Percentiles rank a stretch among this genome's conserved stretches.
Evolutionary conservation across 2,329 filamentous ascomycete species (phyloP).

Genomic region (Alternaria consortialis): DNA sequence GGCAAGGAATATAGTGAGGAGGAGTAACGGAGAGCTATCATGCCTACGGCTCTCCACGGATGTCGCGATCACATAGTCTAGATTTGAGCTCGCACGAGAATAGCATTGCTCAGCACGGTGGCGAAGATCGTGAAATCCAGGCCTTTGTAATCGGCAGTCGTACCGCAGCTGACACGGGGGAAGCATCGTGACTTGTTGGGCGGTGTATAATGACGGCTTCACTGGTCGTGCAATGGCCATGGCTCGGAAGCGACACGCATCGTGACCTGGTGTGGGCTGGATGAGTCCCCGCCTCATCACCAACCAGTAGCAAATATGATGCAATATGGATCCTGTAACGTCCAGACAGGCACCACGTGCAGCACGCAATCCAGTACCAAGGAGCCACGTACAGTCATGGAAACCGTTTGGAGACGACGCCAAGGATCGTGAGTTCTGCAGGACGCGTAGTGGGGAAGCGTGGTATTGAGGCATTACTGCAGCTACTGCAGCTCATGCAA

Average conservation of each 20-base stretch:
- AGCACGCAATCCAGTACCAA: slow-evolving; percentile 31
- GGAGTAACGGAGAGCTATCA: slow-evolving; percentile 12
- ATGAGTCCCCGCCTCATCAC: slow-evolving; percentile 16
- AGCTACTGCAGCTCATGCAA: slow-evolving; percentile 9
- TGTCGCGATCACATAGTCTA: not conserved
- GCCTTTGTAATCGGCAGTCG: slow-evolving; percentile 7
- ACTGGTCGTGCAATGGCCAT: slow-evolving; percentile 8
- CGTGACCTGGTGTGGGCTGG: slow-evolving; percentile 16
- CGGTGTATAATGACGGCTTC: slow-evolving; percentile 33
- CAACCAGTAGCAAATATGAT: not conserved
- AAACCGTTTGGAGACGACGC: slow-evolving; percentile 22
- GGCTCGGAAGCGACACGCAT: slow-evolving; percentile 29
- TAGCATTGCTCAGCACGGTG: slow-evolving; percentile 19
- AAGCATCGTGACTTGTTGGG: slow-evolving; percentile 38
- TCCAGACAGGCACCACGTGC: slow-evolving; percentile 34
- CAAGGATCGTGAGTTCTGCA: slow-evolving; percentile 44
- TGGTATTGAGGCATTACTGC: slow-evolving; percentile 10
- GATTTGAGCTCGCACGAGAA: slow-evolving; percentile 5
- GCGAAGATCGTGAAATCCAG: slow-evolving; percentile 30
- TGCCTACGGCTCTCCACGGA: not conserved
- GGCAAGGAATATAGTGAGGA: slow-evolving; percentile 32
- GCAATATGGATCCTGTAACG: not conserved
- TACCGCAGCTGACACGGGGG: slow-evolving; percentile 5
- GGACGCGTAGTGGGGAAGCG: slow-evolving; percentile 17
- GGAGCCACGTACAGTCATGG: slow-evolving; percentile 39